Base-by-base conservation (phyloP, 768 basidiomycete genomes). In the Piloderma croceum region DNA sequence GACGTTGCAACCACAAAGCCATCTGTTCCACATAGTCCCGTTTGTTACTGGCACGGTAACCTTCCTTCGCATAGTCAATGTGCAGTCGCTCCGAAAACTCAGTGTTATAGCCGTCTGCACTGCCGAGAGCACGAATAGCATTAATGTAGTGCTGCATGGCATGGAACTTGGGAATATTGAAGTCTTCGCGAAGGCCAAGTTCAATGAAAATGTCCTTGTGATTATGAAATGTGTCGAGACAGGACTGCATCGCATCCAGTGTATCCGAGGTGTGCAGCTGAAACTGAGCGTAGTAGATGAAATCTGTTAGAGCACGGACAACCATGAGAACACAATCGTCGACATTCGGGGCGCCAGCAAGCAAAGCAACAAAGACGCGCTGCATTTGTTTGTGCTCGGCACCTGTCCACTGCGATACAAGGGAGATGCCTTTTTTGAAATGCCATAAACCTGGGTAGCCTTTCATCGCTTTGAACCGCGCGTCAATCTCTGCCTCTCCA, bases 141-240 rank as follows among this genome's bases (percentile, higher is more conserved):
- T 42, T n/a, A 0, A 33, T 25, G 39, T 68, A 66, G 33, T 67
- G 63, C 1, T 36, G 19, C 5, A 57, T 21, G 7, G 42, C 52
- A 37, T 67, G 65, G 4, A 65, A 39, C 34, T 70, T 71, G 0
- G 64, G 65, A 7, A 70, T 53, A 21, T 65, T 58, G 52, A 70
- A 69, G 31, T 64, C 47, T 13, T 39, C 41, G 41, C 24, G 54
- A 39, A 40, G 51, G 9, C 52, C 54, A 3, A 60, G 49, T 9
- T 47, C 42, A 4, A 53, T 33, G 32, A 68, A 67, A 5, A 64
- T 46, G 5, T 60, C 45, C 35, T 61, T 61, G 25, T 52, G 22
- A 5, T 44, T 7, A 39, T 69, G 57, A 39, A 65, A 69, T 1
- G 29, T 24, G 5, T 46, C 9, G 24, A 57, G 40, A 1, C 59